Evolutionary conservation across 1,139 yeast species (phyloP), one percentile per base, ranked within the genome.

Genomic region (Suhomyces anneliseae): DNA sequence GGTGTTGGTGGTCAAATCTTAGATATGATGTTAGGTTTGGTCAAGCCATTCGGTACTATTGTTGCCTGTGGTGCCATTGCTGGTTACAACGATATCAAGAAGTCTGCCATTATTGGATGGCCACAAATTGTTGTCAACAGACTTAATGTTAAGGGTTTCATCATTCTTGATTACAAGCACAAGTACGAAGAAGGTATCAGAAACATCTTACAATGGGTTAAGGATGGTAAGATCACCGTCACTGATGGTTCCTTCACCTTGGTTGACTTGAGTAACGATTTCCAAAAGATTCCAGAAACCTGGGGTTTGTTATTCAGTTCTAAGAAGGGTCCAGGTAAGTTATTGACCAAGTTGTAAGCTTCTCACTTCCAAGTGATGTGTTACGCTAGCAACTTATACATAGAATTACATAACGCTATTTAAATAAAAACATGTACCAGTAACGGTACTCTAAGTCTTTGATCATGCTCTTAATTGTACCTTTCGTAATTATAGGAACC

Each of bases 251-350:
- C 68, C 2, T 67, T 65, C 31, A 65, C 76, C 3, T 52, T 76
- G 34, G 66, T 62, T 29, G 75, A 75, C 46, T 72, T 70, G 31
- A 54, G 60, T 2, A 53, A 63, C 8, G 55, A 54, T 7, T 76
- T 77, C 50, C 42, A 53, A 14, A 60, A 70, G 34, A 65, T 78
- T 44, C 82, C 82, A 24, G 60, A 62, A 34, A 58, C 69, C 8
- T 79, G 82, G 82, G 64, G 70, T 24, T 64, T 71, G 31, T 54
- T 79, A 35, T 78, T 76, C 60, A 47, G 54, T 12, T 52, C 53
- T n/a, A 52, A 57, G 37, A 66, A 68, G 58, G 60, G 60, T 11
- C 59, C 58, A 7, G 74, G 74, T 38, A 69, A 68, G 55, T 55
- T 68, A 43, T 43, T 67, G 39, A 63, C 71, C 37, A 56, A 70